Evolutionary conservation across 1,284 basidiomycete species (phyloP), one percentile per base, ranked within the genome.

Genomic region (Hymenochaete sp.): DNA sequence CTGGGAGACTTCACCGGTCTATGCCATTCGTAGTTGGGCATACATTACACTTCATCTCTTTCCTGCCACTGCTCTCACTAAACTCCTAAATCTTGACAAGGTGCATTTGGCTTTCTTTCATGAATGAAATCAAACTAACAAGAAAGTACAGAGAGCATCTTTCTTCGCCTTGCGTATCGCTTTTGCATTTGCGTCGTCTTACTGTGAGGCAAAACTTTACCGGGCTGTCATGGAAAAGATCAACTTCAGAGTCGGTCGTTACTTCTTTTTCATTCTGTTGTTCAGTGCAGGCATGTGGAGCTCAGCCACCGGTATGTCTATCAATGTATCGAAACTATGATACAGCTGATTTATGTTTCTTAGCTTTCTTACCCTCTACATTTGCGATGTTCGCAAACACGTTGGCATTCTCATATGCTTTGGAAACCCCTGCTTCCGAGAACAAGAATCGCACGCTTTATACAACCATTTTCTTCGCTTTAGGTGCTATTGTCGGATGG

Each of bases 221-320:
- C 77, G 88, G 45, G 70, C 82, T 2, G 82, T 96, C 10, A 82
- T 79, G 18, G 81, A 86, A 42, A 78, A 78, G 50, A 73, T 98
- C 59, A 93, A 92, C 59, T 82, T 91, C 53, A 75, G 90, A 38
- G 87, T 93, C 16, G 95, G 89, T 2, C 79, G 93, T 18, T 98
- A 98, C 63, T 69, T 91, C 43, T 78, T 98, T 58, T 85, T 93
- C 63, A 78, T 88, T 59, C 68, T 95, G 48, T 61, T 90, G 31
- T 78, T 84, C 56, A 93, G 81, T 55, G 83, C 93, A 7, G 96
- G 93, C 48, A 90, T 98, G 85, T 97, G 87, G 84, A 87, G 80
- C 54, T 87, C 93, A 4, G 77, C 91, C 35, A 71, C 82, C 33
- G 79, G 92, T 91, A 57, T 54, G 71, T 45, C 41, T 45, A 19